These are phyloP conservation scores for Mortierella sp. DNA, from an alignment of 371 early-diverging fungal species.

Conservation along the genomic window DNA sequence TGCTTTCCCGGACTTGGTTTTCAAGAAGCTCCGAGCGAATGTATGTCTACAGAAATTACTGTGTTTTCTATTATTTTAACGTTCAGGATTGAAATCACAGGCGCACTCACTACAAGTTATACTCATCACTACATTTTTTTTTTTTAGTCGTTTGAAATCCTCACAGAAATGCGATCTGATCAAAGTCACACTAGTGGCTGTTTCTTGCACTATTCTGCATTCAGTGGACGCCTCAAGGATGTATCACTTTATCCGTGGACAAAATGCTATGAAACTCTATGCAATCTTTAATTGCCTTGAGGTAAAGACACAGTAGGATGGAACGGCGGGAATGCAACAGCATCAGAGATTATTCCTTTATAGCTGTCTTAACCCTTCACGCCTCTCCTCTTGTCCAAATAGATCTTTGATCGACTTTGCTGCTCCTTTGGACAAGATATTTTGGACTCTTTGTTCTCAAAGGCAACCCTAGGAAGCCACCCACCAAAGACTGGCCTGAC, in stretches of 20 bases:
- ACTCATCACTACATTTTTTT: neutral
- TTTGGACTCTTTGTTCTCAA: conserved; percentile 89
- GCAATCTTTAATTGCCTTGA: conserved; percentile 97
- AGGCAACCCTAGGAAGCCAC: conserved; percentile 63
- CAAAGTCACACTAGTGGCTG: conserved; percentile 78
- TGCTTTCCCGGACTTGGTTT: conserved; percentile 50
- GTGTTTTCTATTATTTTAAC: conserved; percentile 20
- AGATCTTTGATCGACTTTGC: conserved; percentile 92
- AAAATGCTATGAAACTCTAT: conserved; percentile 95
- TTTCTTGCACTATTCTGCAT: conserved; percentile 79
- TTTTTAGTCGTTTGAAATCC: conserved; percentile 64
- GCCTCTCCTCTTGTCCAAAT: neutral
- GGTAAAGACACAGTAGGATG: conserved; percentile 54
- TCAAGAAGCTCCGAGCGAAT: conserved; percentile 29
- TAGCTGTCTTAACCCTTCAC: no score
- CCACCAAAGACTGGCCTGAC: conserved; percentile 52
- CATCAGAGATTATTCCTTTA: no score
- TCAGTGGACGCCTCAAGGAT: conserved; percentile 88
- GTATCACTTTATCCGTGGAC: conserved; percentile 96
- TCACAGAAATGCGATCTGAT: conserved; percentile 89
- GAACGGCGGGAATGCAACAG: no score
- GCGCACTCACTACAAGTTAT: neutral
- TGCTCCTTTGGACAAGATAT: conserved; percentile 95
- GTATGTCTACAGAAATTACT: conserved; percentile 9
- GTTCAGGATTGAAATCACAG: neutral